Conservation (phyloP, 1,284 basidiomycete genomes). For the Inonotus obliquus region DNA sequence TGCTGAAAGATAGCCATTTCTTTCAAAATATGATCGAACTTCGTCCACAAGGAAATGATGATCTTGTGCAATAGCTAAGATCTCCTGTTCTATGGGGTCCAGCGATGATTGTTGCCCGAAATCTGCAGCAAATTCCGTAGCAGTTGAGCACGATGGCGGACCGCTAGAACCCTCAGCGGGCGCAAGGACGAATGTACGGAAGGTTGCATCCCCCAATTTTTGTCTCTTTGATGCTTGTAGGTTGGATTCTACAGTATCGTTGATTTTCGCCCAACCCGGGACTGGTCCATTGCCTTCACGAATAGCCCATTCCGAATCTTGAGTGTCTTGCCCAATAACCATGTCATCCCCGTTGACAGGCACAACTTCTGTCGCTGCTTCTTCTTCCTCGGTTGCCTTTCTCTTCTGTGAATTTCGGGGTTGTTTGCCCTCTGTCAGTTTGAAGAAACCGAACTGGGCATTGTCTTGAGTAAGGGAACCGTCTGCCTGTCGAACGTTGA, state of each 20-base stretch:
- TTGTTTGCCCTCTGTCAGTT: constrained; percentile 6
- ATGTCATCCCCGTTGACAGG: neutral
- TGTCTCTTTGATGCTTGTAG: neutral
- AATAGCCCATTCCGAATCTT: constrained; percentile 52
- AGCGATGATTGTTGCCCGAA: constrained; percentile 3
- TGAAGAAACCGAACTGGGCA: constrained; percentile 71
- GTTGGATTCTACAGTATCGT: neutral
- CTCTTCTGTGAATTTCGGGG: neutral
- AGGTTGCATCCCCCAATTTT: constrained; percentile 7
- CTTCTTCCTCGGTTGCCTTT: neutral
- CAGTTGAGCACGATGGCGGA: constrained; percentile 1
- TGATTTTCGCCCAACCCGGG: constrained; percentile 56
- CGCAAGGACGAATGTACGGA: constrained; percentile 12
- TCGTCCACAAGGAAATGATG: constrained; percentile 9
- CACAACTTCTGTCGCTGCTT: neutral
- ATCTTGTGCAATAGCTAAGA: constrained; percentile 13
- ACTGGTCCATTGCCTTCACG: constrained; percentile 55
- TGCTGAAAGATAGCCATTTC: constrained; percentile 4
- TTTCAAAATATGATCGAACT: constrained; percentile 9
- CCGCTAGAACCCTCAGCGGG: constrained; percentile 1
- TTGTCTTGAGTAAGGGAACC: constrained; percentile 57
- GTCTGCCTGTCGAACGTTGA: constrained; percentile 52
- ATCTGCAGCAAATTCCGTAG: constrained; percentile 13
- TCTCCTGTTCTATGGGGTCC: constrained; percentile 7
- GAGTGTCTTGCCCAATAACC: neutral